Base-by-base conservation (phyloP, 371 early-diverging fungal genomes). In the Zychaea mexicana region DNA sequence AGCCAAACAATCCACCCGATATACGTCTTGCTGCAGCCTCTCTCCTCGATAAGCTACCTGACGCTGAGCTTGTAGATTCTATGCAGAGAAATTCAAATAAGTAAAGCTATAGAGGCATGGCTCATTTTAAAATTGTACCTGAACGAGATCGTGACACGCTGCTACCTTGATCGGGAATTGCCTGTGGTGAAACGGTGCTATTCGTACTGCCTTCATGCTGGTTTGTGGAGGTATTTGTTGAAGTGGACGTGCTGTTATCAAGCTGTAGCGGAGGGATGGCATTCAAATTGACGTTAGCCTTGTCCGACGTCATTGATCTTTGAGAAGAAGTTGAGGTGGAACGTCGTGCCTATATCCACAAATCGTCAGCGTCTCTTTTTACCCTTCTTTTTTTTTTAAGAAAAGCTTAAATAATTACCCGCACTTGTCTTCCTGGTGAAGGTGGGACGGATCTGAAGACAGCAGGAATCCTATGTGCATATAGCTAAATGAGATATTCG, bases 261-360 rank as follows among this genome's bases (percentile, higher is more conserved):
- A 78, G 61, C 45, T 78, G 78, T 24, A 78, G 66, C 42, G 81
- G 81, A 19, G 81, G 81, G 21, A 81, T 78, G 30, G 63, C 71
- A 30, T 67, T 69, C 19, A 70, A 28, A 8, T 68, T 52, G 31
- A 47, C 46, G 28, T 60, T 57, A 39, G 65, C 61, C 55, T 79
- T 79, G 26, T 81, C 81, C 4, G 81, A 79, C 8, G 77, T 67
- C 22, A 72, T 52, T 0, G 81, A 81, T 46, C 77, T 68, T 53
- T 81, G 81, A n/a, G 81, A 81, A 9, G 81, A 81, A 10, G 73
- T 81, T 1, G 81, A 81, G 13, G 81, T 76, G 10, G 81, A 81
- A 24, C 81, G 71, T 26, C 72, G 71, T 27, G 71, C 59, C 80
- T 79, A 38, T 5, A 26, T 31, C n/a, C n/a, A n/a, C n/a, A n/a